Evolutionary conservation across 2,329 filamentous ascomycete species (phyloP).

Genomic region (Alternaria atra): DNA sequence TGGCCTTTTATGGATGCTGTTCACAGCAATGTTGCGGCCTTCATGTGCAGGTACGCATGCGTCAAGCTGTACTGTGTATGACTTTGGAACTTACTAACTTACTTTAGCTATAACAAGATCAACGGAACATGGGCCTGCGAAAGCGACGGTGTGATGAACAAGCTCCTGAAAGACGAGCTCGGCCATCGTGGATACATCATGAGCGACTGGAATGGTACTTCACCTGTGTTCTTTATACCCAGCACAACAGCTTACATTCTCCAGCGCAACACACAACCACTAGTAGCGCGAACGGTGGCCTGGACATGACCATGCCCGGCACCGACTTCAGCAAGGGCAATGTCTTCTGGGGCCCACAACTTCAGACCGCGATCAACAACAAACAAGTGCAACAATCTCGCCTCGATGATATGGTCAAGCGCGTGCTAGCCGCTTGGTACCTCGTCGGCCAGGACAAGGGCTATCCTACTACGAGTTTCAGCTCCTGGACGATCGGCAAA

Average conservation of each 20-base stretch:
- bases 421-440: constrained; percentile 61
- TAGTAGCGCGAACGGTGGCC: constrained; percentile 55
- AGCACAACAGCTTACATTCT: background rate
- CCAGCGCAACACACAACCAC: constrained; percentile 57
- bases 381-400: constrained; percentile 52
- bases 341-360: constrained; percentile 65
- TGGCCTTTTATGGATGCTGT: constrained; percentile 83
- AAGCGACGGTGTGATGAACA: constrained; percentile 59
- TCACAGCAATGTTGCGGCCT: constrained; percentile 66
- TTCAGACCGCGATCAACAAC: constrained; percentile 63
- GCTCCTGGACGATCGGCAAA: constrained; percentile 55
- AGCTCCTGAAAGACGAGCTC: constrained; percentile 62
- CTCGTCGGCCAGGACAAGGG: constrained; percentile 57
- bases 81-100: background rate
- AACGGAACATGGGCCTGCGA: constrained; percentile 63
- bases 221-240: background rate
- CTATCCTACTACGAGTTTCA: constrained; percentile 57
- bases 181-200: constrained; percentile 59
- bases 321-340: constrained; percentile 50
- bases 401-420: constrained; percentile 55
- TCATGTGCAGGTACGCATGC: constrained; percentile 54
- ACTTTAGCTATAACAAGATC: constrained; percentile 49
- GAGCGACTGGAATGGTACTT: constrained; percentile 55
- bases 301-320: constrained; percentile 68
- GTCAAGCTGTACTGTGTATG: background rate